A percentile compares a stretch with the other conserved stretches of the same genome.
Conservation (phyloP, 2,329 filamentous ascomycete species). For the Aphanoascus verrucosus region DNA sequence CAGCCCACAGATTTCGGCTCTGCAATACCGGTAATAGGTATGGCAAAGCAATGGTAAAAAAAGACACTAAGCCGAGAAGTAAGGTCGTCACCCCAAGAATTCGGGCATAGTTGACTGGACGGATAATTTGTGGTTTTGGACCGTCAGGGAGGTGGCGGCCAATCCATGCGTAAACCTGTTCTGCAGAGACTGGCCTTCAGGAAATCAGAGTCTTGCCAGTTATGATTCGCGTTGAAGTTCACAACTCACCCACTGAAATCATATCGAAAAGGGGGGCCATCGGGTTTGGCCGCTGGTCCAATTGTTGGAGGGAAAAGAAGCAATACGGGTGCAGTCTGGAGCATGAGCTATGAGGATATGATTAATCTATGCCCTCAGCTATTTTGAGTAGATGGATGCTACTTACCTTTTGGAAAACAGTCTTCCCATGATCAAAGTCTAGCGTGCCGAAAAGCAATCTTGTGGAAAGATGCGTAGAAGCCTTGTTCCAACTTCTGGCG, state of each 20-base stretch:
- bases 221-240: conserved; percentile 3
- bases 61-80: conserved; percentile 58
- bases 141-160: conserved; percentile 65
- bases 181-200: conserved; percentile 59
- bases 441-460: conserved; percentile 68
- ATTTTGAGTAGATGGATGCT: background rate
- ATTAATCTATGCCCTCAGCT: conserved; percentile 13
- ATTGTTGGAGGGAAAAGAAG: conserved; percentile 76
- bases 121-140: conserved; percentile 64
- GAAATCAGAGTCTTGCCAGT: background rate
- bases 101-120: conserved; percentile 78
- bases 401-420: conserved; percentile 73
- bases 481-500: conserved; percentile 73
- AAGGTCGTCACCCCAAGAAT: conserved; percentile 58
- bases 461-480: conserved; percentile 43
- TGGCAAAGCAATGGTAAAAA: conserved; percentile 59
- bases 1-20: conserved; percentile 90
- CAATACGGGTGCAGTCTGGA: conserved; percentile 88
- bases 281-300: conserved; percentile 64
- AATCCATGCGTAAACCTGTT: conserved; percentile 70
- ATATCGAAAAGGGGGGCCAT: conserved; percentile 61
- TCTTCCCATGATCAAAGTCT: conserved; percentile 77
- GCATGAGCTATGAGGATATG: conserved; percentile 54
- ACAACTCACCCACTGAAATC: conserved; percentile 71
- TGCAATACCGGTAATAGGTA: conserved; percentile 72